Conservation (phyloP, 2,329 filamentous ascomycete species). For the Pseudogymnoascus sp. region DNA sequence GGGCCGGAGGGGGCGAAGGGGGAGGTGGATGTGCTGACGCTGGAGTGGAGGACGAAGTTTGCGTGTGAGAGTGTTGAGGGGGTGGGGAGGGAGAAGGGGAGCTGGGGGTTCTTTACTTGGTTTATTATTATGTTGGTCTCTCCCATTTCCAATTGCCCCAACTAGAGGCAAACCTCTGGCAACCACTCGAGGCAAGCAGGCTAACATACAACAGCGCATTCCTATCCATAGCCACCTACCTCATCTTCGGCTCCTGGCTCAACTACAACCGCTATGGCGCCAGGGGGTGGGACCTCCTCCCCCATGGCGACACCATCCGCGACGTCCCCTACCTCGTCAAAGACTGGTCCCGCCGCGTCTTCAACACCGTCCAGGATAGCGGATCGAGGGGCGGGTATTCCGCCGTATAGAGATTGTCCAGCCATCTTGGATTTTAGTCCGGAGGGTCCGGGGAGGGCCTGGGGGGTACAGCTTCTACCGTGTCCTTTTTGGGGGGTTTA, state of each 20-base stretch:
- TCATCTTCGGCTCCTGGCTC: slow-evolving; percentile 97
- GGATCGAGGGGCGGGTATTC: slow-evolving; percentile 87
- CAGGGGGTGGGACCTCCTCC: slow-evolving; percentile 87
- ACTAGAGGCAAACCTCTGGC: too few relatives aligned
- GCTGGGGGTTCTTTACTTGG: slow-evolving; percentile 98
- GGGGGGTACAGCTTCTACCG: neutral
- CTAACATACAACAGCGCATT: slow-evolving; percentile 58
- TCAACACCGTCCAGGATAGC: slow-evolving; percentile 76
- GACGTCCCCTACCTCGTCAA: slow-evolving; percentile 88
- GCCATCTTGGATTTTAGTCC: neutral
- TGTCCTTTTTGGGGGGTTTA: neutral
- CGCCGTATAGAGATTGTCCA: slow-evolving; percentile 53
- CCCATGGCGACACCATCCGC: slow-evolving; percentile 84
- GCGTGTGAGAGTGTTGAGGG: slow-evolving; percentile 60
- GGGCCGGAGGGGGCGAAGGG: slow-evolving; percentile 47
- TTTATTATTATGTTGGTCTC: slow-evolving; percentile 64
- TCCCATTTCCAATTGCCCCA: too few relatives aligned
- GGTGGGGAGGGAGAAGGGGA: slow-evolving; percentile 35
- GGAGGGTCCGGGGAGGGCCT: too few relatives aligned
- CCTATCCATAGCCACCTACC: slow-evolving; percentile 75
- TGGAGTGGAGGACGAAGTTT: slow-evolving; percentile 83
- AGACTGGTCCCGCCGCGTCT: slow-evolving; percentile 72
- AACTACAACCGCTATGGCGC: slow-evolving; percentile 98
- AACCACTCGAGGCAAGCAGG: too few relatives aligned
- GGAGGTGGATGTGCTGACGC: slow-evolving; percentile 54